Base-by-base conservation (phyloP, 352 stramenopile genomes). In the Pythium scleroteichum region DNA sequence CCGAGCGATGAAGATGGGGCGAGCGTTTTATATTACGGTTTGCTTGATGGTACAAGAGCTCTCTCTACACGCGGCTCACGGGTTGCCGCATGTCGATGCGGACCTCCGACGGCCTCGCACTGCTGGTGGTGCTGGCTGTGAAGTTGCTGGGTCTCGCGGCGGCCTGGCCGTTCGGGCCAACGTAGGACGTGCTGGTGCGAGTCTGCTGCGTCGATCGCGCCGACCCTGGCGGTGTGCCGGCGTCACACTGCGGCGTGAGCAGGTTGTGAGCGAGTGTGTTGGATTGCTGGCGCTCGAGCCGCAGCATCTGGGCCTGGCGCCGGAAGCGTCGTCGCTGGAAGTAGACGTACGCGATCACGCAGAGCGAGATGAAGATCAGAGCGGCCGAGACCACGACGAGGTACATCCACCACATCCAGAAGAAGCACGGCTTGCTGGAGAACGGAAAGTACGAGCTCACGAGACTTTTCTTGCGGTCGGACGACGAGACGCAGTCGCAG, bases 341-440 rank as follows among this genome's bases (percentile, higher is more conserved):
- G 44, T 56, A 78, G 27, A 87, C 71, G 51, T 78, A 92, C 4
- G 64, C 57, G 41, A 91, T 67, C 20, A 79, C 75, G 26, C 67
- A 59, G 20, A 66, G 44, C 24, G 76, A 87, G 14, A 91, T 22
- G 17, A 84, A 1, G 53, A 93, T 87, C 29, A 93, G 45, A 16
- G 78, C 66, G 32, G 76, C 53, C 14, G 72, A 72, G 10, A 75
- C 82, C 24, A 95, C 59, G 6, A 95, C 75, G 24, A 95, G 68
- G 59, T 95, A 93, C 80, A 90, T 93, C 85, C 85, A 95, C 85
- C 85, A 95, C 48, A 85, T 70, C 85, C 85, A 95, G 65, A 91
- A 92, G 78, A 84, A 92, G 73, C 85, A 95, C 16, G 77, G 72
- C 49, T 88, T 90, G 62, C 71, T 64, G 12, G 73, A 75, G 61